These are phyloP conservation scores for Trametes gibbosa DNA, from an alignment of 768 basidiomycete genomes.

Conservation along the genomic window DNA sequence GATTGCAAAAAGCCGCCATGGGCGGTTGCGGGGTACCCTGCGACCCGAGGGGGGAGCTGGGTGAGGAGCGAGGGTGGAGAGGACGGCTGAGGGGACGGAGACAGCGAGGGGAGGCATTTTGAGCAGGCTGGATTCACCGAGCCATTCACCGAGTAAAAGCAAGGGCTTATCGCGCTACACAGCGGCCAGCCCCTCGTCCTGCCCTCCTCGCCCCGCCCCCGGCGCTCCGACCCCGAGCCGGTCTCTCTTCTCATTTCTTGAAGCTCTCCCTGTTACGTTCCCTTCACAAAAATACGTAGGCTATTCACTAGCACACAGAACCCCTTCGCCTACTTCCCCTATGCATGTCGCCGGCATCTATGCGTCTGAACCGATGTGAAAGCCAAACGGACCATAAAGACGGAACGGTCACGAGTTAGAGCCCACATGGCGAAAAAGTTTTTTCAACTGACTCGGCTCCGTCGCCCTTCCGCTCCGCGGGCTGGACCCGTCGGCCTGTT, in stretches of 20 bases:
- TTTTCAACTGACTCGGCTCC: conserved; percentile 28
- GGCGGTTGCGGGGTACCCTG: conserved; percentile 13
- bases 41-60: conserved; percentile 9
- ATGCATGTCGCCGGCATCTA: not conserved
- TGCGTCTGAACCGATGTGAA: not conserved
- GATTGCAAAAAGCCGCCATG: conserved; percentile 23
- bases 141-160: conserved; percentile 37
- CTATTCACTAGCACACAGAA: not conserved
- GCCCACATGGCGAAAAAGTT: conserved; percentile 25
- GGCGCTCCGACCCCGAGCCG: conserved; percentile 20
- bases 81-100: conserved; percentile 7
- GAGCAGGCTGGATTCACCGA: conserved; percentile 32
- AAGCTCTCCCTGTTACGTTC: not conserved
- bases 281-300: not conserved
- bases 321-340: too few species aligned
- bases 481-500: conserved; percentile 11
- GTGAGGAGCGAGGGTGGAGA: conserved; percentile 6
- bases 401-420: conserved; percentile 4
- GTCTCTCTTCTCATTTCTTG: not conserved
- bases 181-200: conserved; percentile 15
- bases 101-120: conserved; percentile 12
- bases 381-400: conserved; percentile 13
- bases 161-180: conserved; percentile 27
- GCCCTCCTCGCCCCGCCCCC: conserved; percentile 9
- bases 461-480: conserved; percentile 15